These are phyloP conservation scores for Rhodotorula taiwanensis DNA, from an alignment of 768 basidiomycete genomes.

Conservation along the genomic window DNA sequence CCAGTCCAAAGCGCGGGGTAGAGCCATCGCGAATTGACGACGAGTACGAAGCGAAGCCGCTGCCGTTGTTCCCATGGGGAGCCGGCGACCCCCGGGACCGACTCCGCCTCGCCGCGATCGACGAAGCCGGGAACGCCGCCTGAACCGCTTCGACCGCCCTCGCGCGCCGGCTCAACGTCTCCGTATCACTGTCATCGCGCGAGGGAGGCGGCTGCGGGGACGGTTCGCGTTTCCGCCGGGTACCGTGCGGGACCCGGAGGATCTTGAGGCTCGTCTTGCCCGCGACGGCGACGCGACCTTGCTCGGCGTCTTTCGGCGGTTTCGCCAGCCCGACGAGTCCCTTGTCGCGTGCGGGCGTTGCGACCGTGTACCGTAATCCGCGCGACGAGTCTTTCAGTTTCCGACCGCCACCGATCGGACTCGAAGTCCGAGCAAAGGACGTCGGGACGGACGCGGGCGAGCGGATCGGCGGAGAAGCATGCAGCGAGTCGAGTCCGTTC, in stretches of 20 bases:
- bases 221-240: too few relatives aligned
- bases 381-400: slow-evolving; percentile 19
- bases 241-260: slow-evolving; percentile 30
- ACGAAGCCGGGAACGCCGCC: slow-evolving; percentile 5
- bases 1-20: not conserved
- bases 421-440: not conserved
- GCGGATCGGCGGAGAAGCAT: too few relatives aligned
- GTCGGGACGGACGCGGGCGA: slow-evolving; percentile 1
- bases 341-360: slow-evolving; percentile 13
- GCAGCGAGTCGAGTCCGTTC: too few relatives aligned
- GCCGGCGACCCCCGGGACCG: slow-evolving; percentile 18
- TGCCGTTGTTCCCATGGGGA: not conserved
- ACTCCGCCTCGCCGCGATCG: slow-evolving; percentile 23
- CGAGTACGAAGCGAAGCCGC: not conserved
- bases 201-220: too few relatives aligned
- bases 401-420: slow-evolving; percentile 15
- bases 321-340: slow-evolving; percentile 32
- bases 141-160: not conserved
- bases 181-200: too few relatives aligned
- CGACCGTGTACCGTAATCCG: slow-evolving; percentile 10
- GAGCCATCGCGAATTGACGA: not conserved
- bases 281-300: slow-evolving; percentile 27
- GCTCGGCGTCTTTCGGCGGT: slow-evolving; percentile 12
- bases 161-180: too few relatives aligned
- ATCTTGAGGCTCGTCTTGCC: slow-evolving; percentile 31